Conservation (phyloP, 2,329 filamentous ascomycete species). For the Microascus cirrosus region DNA sequence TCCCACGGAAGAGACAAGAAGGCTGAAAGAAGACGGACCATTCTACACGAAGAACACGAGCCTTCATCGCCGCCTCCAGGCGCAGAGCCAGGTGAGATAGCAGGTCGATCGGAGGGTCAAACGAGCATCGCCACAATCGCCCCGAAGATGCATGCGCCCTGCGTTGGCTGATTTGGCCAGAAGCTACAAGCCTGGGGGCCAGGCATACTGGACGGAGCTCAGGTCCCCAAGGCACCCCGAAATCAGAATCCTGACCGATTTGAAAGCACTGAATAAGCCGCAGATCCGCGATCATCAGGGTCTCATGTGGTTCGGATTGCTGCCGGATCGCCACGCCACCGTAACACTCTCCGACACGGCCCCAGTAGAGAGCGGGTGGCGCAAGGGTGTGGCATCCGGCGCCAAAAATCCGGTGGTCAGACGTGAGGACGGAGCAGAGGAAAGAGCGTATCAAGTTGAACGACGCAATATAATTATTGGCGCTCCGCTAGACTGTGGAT, state of each 20-base stretch:
- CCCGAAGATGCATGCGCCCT: background rate
- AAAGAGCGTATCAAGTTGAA: background rate
- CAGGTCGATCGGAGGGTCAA: background rate
- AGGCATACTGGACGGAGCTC: background rate
- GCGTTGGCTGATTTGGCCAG: background rate
- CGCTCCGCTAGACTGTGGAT: background rate
- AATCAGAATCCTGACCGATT: background rate
- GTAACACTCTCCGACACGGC: constrained; percentile 2
- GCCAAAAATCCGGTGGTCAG: background rate
- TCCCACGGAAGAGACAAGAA: too few species aligned
- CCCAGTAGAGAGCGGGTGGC: background rate
- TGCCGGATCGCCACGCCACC: constrained; percentile 1
- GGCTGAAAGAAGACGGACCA: background rate
- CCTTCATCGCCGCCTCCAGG: background rate
- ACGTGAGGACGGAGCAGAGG: background rate
- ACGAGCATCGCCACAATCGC: background rate
- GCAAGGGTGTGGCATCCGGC: background rate
- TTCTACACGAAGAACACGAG: background rate
- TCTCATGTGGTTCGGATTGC: constrained; percentile 4
- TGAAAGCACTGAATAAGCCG: constrained; percentile 3
- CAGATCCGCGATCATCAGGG: constrained; percentile 2
- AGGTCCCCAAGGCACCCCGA: background rate
- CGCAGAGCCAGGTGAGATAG: background rate
- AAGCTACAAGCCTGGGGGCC: background rate
- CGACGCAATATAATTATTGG: background rate